Evolutionary conservation across 2,329 filamentous ascomycete genomes (phyloP), one percentile per base, ranked within the genome.

Genomic region (Pseudofabraea citricarpa): DNA sequence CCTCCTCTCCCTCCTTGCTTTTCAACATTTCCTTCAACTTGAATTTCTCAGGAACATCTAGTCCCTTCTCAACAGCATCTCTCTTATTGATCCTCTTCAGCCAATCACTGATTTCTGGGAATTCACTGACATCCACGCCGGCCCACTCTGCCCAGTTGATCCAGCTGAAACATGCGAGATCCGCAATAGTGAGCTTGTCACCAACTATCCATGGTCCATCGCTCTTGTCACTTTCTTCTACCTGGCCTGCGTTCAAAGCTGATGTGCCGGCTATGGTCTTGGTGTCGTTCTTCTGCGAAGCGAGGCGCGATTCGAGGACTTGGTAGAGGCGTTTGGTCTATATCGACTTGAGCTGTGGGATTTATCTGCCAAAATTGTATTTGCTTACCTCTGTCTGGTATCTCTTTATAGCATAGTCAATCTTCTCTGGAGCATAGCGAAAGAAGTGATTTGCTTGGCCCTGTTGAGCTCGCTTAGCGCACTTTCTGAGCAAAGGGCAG

Each of bases 391-490:
- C 89, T 59, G 87, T 90, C 59, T 74, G 70, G 68, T 94, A 94
- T 37, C 88, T 77, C 58, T 86, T 78, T 46, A 93, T 79, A 50
- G 83, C 87, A 61, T 94, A 94, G 55, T 81, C 71, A 55, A 93
- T 90, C 62, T 77, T 81, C 60, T 89, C 84, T 0, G 87, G 85
- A 1, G 87, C 87, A 56, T 93, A 91, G 45, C 86, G 77, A 41
- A 71, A 72, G 66, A 94, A 94, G 65, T 94, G 87, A 65, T 91
- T 89, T 85, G 46, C 75, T 45, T 53, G 48, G 12, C 50, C 50
- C 45, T 42, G 29, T 10, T 20, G n/a, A 36, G 21, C 33, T 36
- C 33, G 16, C 12, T 21, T 37, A 37, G 13, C 15, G 10, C 35
- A 22, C 16, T 22, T 3, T 9, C 4, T 4, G n/a, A 20, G 13